Base-by-base conservation (phyloP, 306 rosid genomes). In the Hippophae rhamnoides region DNA sequence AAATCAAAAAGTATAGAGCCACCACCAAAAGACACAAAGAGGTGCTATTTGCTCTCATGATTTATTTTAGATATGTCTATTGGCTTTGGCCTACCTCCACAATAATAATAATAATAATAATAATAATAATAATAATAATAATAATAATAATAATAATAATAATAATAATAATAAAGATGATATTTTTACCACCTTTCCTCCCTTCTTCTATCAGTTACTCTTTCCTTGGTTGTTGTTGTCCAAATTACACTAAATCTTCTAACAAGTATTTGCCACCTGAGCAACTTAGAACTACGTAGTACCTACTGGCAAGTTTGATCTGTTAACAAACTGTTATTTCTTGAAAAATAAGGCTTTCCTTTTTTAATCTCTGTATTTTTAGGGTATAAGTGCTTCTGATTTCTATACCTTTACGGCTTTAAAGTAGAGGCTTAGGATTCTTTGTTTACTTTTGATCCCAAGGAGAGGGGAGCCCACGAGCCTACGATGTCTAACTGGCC, bases 271-370 rank as follows among this genome's bases (percentile, higher is more conserved):
- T 60, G 43, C 47, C 49, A 43, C 45, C 64, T 45, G 61, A 71
- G 49, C 55, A 59, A 40, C 70, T 52, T 58, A 9, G 75, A 65
- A 43, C 57, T 48, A 49, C 66, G 72, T 18, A 14, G 56, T 61
- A 55, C 66, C 77, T 18, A 14, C 60, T 61, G 45, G 60, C 63
- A 56, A 51, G 64, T 75, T 73, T 70, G 75, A 74, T 65, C 63
- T 56, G 60, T 58, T 38, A 77, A 75, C 82, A 71, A 78, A 78
- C 81, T 13, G 26, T 7, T 57, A 7, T 68, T 51, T 75, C 85
- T 71, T 78, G 53, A 63, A 72, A 74, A 71, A 66, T 59, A 84
- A 84, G 85, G 57, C 58, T 67, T 52, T 31, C 3, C 38, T 31
- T 31, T 31, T 18, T 18, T 18, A 18, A 18, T 18, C 23, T 18